These are phyloP conservation scores for Ogataea hybrid DNA, from an alignment of 1,139 yeast species.

Conservation along the genomic window DNA sequence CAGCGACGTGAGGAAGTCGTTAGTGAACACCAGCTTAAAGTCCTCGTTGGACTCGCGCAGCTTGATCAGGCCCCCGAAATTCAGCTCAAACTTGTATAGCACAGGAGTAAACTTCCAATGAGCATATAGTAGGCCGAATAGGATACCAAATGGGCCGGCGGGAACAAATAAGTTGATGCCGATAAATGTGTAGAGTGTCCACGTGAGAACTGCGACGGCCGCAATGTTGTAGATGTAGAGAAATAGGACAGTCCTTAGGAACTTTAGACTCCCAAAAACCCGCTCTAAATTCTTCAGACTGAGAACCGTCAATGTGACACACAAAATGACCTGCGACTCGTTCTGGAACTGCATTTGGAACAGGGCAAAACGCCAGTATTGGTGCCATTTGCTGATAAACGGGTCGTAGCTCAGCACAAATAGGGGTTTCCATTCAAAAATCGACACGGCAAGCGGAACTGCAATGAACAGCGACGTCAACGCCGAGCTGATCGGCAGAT, in stretches of 20 bases:
- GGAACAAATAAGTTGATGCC: conserved; percentile 36
- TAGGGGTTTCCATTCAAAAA: conserved; percentile 54
- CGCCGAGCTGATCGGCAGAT: conserved; percentile 49
- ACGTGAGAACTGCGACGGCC: conserved; percentile 34
- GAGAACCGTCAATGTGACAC: conserved; percentile 52
- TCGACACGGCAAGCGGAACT: conserved; percentile 51
- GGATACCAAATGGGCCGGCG: conserved; percentile 64
- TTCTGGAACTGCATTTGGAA: conserved; percentile 59
- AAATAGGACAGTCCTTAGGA: conserved; percentile 39
- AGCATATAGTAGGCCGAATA: conserved; percentile 59
- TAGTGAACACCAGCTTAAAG: conserved; percentile 45
- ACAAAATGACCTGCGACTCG: conserved; percentile 63
- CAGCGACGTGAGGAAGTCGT: conserved; percentile 56
- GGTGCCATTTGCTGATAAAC: conserved; percentile 55
- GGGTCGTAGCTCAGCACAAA: conserved; percentile 58
- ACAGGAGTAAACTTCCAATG: conserved; percentile 59
- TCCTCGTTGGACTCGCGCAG: conserved; percentile 25
- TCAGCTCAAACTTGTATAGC: conserved; percentile 55
- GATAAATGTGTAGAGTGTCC: conserved; percentile 35
- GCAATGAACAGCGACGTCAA: conserved; percentile 43
- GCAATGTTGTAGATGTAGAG: conserved; percentile 33
- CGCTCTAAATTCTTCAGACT: conserved; percentile 60
- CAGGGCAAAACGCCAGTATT: conserved; percentile 63
- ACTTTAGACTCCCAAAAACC: conserved; percentile 60
- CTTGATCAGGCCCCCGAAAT: conserved; percentile 32